phyloP scores from a whole-genome alignment of 495 filamentous ascomycete species.

The Neurospora sp. region DNA sequence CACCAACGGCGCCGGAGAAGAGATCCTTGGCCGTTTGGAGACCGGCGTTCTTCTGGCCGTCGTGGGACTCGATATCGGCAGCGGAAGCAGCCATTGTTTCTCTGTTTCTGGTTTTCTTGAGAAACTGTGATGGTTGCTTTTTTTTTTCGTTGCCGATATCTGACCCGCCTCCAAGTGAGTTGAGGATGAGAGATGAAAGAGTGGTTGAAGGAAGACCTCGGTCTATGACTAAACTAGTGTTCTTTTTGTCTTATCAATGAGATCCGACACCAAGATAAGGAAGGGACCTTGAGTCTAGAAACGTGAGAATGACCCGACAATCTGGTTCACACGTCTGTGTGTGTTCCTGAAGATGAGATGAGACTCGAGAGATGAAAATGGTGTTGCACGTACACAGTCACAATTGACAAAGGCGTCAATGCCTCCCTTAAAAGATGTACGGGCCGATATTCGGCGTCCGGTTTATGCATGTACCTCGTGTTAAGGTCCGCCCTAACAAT shows the following conservation, averaged over 20 bases:
- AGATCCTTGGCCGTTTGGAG: constrained; percentile 77
- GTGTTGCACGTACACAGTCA: not conserved
- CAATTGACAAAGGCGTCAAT: not conserved
- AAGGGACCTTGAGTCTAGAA: not conserved
- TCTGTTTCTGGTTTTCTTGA: not conserved
- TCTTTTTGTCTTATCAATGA: not conserved
- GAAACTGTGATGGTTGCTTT: not conserved
- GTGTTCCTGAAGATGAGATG: not conserved
- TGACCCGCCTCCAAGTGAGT: not conserved
- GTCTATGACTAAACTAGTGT: not conserved
- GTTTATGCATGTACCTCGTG: not conserved
- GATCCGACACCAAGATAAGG: not conserved
- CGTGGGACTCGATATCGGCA: constrained; percentile 26
- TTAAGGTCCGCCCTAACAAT: not conserved
- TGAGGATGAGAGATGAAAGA: not conserved
- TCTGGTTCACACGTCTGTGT: not conserved
- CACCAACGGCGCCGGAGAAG: constrained; percentile 81
- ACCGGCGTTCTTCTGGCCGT: constrained; percentile 11
- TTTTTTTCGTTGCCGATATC: not conserved
- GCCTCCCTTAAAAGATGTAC: not conserved
- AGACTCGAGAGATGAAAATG: not conserved
- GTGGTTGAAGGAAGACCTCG: not conserved
- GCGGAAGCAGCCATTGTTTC: constrained; percentile 32
- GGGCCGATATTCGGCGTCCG: not conserved
- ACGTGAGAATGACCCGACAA: not conserved